Evolutionary conservation across 352 stramenopile species (phyloP), one percentile per base, ranked within the genome.

Genomic region (Phytophthora pistaciae): DNA sequence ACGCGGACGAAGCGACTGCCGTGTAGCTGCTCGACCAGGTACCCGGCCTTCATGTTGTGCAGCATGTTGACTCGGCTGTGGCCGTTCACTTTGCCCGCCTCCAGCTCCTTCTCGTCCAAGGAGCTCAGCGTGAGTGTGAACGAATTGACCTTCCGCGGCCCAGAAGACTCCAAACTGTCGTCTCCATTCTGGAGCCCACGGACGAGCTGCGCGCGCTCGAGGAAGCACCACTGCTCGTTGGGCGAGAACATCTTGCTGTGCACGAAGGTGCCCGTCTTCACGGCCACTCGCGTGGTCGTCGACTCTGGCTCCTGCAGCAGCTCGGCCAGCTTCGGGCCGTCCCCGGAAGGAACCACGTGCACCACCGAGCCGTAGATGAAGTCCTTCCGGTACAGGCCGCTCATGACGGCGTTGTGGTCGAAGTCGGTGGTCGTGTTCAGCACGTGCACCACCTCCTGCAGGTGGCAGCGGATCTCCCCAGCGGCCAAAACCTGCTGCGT

Each of bases 171-270:
- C 5, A 29, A 29, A 29, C 27, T 0, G 38, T 36, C 1, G 33
- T 25, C 16, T 14, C 23, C 36, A 6, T 23, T 21, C 8, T 66
- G 52, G 53, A 38, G 8, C 18, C 33, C 29, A 18, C 27, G 36
- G 46, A 58, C 20, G 21, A 75, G 65, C 40, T 75, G 40, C 7
- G 74, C 56, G 16, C 66, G 60, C 48, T 86, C 77, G 27, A 85
- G 71, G 56, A 72, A 82, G 53, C 76, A 86, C 75, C 75, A 83
- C 62, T 86, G 76, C 64, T 86, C 76, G 55, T 86, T 84, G 31
- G 60, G 63, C 11, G 69, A 46, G 49, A 82, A 80, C 46, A 77
- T 59, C 42, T 72, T 84, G 29, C 76, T 77, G 33, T 75, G 70
- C 23, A 75, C 64, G 60, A 86, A 86, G 13, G 68, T 59, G 21